These are phyloP conservation scores for Inga leiocalycina DNA, from an alignment of 306 rosid species.

Conservation along the genomic window DNA sequence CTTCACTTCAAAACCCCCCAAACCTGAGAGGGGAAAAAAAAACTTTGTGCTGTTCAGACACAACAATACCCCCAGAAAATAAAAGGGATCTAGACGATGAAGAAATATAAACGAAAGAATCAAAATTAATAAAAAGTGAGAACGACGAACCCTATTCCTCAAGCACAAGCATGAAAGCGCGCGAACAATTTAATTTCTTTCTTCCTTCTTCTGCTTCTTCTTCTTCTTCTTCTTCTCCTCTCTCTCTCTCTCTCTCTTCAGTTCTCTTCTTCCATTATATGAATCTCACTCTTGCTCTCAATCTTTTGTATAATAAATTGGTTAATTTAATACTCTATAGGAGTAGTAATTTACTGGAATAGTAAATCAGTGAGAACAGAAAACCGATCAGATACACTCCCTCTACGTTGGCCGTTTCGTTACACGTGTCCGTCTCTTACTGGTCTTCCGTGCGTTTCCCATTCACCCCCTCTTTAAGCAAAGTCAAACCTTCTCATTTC, in stretches of 20 bases:
- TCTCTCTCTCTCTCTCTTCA: not conserved
- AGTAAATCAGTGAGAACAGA: constrained; percentile 57
- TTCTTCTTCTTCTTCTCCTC: not conserved
- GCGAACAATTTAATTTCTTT: not conserved
- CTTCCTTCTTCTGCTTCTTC: not conserved
- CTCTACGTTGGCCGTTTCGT: constrained; percentile 38
- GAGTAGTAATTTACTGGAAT: constrained; percentile 38
- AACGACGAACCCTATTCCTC: not conserved
- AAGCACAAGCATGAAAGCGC: not conserved
- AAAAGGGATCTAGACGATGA: not conserved
- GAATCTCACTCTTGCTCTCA: constrained; percentile 14
- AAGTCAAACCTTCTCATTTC: constrained; percentile 50
- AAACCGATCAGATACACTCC: constrained; percentile 54
- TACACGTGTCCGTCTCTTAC: constrained; percentile 42
- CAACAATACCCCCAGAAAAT: not conserved
- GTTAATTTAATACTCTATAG: constrained; percentile 42
- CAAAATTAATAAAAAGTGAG: not conserved
- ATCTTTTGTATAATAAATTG: constrained; percentile 42
- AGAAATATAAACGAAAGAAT: not conserved
- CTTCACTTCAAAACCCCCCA: not conserved
- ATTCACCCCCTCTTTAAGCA: not conserved
- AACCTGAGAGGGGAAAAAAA: constrained; percentile 12
- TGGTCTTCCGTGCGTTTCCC: constrained; percentile 42
- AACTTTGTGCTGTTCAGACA: constrained; percentile 26
- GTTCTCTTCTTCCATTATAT: not conserved